A percentile compares a stretch with the other conserved stretches of the same genome.
These are phyloP conservation scores for Escovopsis sp. DNA, from an alignment of 2,329 filamentous ascomycete species.

Conservation along the genomic window DNA sequence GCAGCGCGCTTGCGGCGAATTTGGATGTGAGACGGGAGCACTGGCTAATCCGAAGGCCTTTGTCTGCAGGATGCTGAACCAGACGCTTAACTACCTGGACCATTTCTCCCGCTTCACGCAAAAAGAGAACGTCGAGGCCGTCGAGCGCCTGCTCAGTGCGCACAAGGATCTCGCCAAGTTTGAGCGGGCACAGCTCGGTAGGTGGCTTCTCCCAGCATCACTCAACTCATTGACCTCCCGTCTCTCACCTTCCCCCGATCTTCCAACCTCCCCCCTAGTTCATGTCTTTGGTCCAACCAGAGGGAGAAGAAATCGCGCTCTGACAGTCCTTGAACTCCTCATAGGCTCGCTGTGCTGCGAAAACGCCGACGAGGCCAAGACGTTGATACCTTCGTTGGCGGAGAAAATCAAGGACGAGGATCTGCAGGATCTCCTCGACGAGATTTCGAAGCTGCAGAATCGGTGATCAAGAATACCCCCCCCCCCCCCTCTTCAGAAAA, in stretches of 20 bases:
- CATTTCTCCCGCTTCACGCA: constrained; percentile 93
- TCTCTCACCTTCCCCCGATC: too few relatives aligned
- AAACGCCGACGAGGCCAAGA: constrained; percentile 88
- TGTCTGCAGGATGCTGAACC: constrained; percentile 51
- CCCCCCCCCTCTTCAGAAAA: neutral
- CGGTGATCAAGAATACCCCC: constrained; percentile 12
- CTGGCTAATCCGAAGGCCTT: neutral
- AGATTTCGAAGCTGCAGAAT: constrained; percentile 65
- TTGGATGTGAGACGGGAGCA: too few relatives aligned
- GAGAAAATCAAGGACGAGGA: constrained; percentile 87
- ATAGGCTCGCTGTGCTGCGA: constrained; percentile 91
- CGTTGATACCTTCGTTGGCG: constrained; percentile 73
- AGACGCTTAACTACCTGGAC: constrained; percentile 85
- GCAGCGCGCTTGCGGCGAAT: neutral
- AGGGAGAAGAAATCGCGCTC: neutral
- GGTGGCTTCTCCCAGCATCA: constrained; percentile 7
- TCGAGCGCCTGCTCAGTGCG: constrained; percentile 69
- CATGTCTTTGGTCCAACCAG: too few relatives aligned
- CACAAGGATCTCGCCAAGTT: constrained; percentile 76
- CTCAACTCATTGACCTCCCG: neutral
- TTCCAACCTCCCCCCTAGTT: too few relatives aligned
- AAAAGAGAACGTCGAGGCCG: constrained; percentile 87
- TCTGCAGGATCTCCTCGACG: constrained; percentile 72
- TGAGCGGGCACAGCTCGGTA: constrained; percentile 84
- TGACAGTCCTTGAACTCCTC: constrained; percentile 7